Evolutionary conservation across 2,329 filamentous ascomycete species (phyloP).

Genomic region (Chlorencoelia australis): DNA sequence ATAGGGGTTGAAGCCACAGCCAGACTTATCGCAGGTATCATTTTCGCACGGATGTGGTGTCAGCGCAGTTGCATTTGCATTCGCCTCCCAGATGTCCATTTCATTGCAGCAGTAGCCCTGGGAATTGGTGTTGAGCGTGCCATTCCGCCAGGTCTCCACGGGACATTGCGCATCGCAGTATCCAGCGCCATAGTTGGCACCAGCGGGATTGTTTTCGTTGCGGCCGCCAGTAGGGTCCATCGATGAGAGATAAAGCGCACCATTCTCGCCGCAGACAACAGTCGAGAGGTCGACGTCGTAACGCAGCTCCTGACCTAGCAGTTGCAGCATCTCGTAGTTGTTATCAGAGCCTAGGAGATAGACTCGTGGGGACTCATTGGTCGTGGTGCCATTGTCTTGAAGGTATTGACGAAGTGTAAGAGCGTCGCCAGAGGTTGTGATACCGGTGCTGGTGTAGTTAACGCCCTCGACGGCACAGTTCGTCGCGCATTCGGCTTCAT

Average conservation of each 20-base stretch:
- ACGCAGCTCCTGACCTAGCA: slow-evolving; percentile 40
- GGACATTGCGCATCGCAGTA: slow-evolving; percentile 15
- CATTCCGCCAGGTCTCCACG: slow-evolving; percentile 25
- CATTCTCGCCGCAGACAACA: slow-evolving; percentile 60
- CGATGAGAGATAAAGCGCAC: slow-evolving; percentile 55
- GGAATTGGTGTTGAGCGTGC: slow-evolving; percentile 40
- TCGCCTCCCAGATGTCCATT: slow-evolving; percentile 58
- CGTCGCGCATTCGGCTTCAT: slow-evolving; percentile 38
- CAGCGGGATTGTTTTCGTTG: slow-evolving; percentile 40
- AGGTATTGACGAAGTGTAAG: slow-evolving; percentile 27
- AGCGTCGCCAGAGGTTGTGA: slow-evolving; percentile 29
- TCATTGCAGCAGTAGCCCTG: slow-evolving; percentile 50
- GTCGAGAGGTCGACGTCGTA: slow-evolving; percentile 62
- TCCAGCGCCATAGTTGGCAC: slow-evolving; percentile 32
- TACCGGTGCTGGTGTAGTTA: slow-evolving; percentile 37
- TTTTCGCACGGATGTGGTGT: slow-evolving; percentile 47
- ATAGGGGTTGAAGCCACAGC: slow-evolving; percentile 51
- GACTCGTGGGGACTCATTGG: slow-evolving; percentile 30
- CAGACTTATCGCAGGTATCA: slow-evolving; percentile 45
- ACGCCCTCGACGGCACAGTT: slow-evolving; percentile 44
- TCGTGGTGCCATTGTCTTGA: slow-evolving; percentile 4
- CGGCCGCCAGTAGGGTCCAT: slow-evolving; percentile 53
- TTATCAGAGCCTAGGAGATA: slow-evolving; percentile 35
- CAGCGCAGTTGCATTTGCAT: slow-evolving; percentile 44
- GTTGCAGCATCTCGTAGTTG: slow-evolving; percentile 47